A percentile compares a stretch with the other conserved stretches of the same genome.
Conservation (phyloP, 352 stramenopile genomes). For the Phytophthora pistaciae region DNA sequence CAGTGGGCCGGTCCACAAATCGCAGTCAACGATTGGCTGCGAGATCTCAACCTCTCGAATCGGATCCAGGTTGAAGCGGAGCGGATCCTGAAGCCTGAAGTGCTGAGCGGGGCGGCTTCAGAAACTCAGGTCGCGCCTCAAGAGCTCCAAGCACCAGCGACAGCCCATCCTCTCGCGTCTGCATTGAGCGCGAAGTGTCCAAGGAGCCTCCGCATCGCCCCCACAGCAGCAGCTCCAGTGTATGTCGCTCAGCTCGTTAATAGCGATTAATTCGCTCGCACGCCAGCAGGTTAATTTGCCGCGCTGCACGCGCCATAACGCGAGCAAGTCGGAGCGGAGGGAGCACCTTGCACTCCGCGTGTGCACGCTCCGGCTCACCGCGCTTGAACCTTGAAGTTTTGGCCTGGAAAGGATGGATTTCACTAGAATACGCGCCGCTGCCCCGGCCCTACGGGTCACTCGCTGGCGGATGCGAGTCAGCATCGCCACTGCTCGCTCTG, state of each 20-base stretch:
- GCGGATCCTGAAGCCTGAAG: neutral
- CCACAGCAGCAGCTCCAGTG: neutral
- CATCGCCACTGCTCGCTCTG: constrained; percentile 2
- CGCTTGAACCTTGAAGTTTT: constrained; percentile 28
- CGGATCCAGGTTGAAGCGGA: neutral
- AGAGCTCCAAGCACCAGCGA: constrained; percentile 11
- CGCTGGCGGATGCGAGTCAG: constrained; percentile 3
- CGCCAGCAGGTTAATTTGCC: constrained; percentile 16
- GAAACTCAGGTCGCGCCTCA: constrained; percentile 3
- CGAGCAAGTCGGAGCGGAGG: neutral
- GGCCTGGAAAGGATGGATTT: constrained; percentile 20
- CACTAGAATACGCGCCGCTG: constrained; percentile 16
- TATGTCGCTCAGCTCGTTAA: constrained; percentile 12
- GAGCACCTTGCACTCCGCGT: constrained; percentile 24
- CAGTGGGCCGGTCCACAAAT: neutral
- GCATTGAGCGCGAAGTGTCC: neutral
- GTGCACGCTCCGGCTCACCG: constrained; percentile 28
- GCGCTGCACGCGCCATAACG: neutral
- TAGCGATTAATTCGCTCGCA: constrained; percentile 21
- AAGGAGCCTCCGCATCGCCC: neutral
- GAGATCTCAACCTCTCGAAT: neutral
- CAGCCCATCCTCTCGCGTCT: neutral
- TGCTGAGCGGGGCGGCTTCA: constrained; percentile 8
- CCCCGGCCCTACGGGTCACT: constrained; percentile 6
- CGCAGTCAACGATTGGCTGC: too few relatives aligned